Evolutionary conservation across 2,329 filamentous ascomycete species (phyloP), one percentile per base, ranked within the genome.

Genomic region (Sporothrix protearum): DNA sequence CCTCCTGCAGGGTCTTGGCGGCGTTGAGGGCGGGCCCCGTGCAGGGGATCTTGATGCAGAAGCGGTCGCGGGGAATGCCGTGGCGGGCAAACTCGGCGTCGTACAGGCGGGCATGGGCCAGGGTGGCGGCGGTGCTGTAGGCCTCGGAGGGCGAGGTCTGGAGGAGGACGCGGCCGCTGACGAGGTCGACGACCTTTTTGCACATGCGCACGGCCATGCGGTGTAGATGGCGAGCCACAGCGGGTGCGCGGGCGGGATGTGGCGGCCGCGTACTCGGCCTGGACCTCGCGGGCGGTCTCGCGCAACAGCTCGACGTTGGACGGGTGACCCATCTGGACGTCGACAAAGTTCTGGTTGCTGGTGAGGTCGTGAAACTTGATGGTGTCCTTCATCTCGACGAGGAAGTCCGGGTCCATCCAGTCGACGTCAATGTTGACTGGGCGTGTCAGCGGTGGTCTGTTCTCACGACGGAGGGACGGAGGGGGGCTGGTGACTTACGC

Each of bases 391-490:
- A 71, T 72, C n/a, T 76, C 77, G 71, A 81, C 81, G 73, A 84
- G 82, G 75, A 82, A 84, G 16, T 83, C 81, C 0, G 83, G 81
- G 72, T 84, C 84, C 84, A 86, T 85, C 80, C 82, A 85, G 74
- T 86, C 84, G 30, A 85, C 82, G 72, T 86, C 84, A 70, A 86
- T 79, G 42, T 85, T 82, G 71, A 85, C 84, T 85, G 55, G 7
- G 0, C 2, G 19, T 19, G 64, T 71, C 14, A 68, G 49, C 28
- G n/a, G 39, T 14, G 22, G 0, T 61, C 6, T 33, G 28, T n/a
- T 3, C 9, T 7, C 9, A 1, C 0, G 9, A 1, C 2, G 1
- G 19, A 7, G 1, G 2, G 12, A 0, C 14, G 39, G n/a, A n/a
- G n/a, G n/a, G n/a, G n/a, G n/a, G n/a, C n/a, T 7, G 22, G 19